These are phyloP conservation scores for Rubroboletus pulcherrimus DNA, from an alignment of 768 basidiomycete genomes.

Conservation along the genomic window DNA sequence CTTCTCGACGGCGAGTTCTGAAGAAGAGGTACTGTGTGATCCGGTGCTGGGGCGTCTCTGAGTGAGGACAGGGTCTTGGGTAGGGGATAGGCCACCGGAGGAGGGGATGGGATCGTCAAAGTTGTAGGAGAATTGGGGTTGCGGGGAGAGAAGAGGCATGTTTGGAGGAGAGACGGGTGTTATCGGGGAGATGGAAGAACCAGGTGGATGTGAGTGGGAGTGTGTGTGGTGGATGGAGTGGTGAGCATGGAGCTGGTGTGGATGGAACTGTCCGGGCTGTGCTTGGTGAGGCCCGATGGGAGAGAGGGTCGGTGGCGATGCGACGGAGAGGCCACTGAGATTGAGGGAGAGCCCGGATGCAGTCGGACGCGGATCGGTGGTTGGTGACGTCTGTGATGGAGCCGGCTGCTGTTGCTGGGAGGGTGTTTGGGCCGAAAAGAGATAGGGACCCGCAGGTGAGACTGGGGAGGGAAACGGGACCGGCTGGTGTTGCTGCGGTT, in stretches of 20 bases:
- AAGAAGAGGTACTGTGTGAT: slow-evolving; percentile 41
- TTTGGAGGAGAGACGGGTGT: slow-evolving; percentile 55
- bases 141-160: slow-evolving; percentile 43
- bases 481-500: not conserved
- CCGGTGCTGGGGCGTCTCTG: slow-evolving; percentile 37
- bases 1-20: slow-evolving; percentile 43
- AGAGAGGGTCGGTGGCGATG: slow-evolving; percentile 63
- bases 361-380: slow-evolving; percentile 18
- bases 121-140: slow-evolving; percentile 47
- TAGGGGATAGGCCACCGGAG: slow-evolving; percentile 24
- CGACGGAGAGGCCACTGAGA: slow-evolving; percentile 60
- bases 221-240: slow-evolving; percentile 32
- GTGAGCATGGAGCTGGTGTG: slow-evolving; percentile 54
- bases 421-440: slow-evolving; percentile 16
- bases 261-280: slow-evolving; percentile 49
- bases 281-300: slow-evolving; percentile 51
- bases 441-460: slow-evolving; percentile 20
- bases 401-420: slow-evolving; percentile 15
- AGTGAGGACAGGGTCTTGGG: slow-evolving; percentile 27
- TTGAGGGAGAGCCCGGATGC: slow-evolving; percentile 59
- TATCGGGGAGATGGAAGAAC: slow-evolving; percentile 43
- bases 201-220: slow-evolving; percentile 20
- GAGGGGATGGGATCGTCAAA: slow-evolving; percentile 38
- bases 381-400: slow-evolving; percentile 13
- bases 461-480: slow-evolving; percentile 25